These are phyloP conservation scores for Epichloe sp. DNA, from an alignment of 2,329 filamentous ascomycete genomes.

Conservation along the genomic window DNA sequence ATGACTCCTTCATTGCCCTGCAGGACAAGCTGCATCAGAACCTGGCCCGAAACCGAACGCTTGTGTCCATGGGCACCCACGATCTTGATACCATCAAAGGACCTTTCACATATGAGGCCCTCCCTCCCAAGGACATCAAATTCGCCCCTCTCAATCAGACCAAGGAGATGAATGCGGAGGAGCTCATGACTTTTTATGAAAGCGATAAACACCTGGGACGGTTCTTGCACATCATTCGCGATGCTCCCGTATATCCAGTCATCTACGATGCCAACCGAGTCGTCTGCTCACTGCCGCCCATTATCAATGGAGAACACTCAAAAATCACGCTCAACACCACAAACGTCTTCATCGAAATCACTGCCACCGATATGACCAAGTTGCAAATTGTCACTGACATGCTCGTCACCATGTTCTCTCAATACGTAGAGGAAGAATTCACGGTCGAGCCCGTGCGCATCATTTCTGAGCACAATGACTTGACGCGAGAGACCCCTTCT, in stretches of 20 bases:
- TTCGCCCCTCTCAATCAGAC: slow-evolving; percentile 92
- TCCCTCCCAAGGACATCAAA: slow-evolving; percentile 76
- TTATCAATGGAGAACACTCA: slow-evolving; percentile 94
- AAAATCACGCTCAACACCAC: slow-evolving; percentile 87
- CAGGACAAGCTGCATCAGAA: slow-evolving; percentile 99
- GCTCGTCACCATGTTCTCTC: slow-evolving; percentile 93
- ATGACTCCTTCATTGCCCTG: slow-evolving; percentile 93
- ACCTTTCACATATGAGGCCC: slow-evolving; percentile 92
- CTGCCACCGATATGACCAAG: slow-evolving; percentile 90
- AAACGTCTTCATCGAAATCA: slow-evolving; percentile 95
- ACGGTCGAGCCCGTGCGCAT: slow-evolving; percentile 90
- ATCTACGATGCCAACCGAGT: slow-evolving; percentile 80
- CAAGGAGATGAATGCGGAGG: slow-evolving; percentile 71
- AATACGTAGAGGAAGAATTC: slow-evolving; percentile 78
- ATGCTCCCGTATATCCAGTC: slow-evolving; percentile 87
- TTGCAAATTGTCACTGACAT: slow-evolving; percentile 92
- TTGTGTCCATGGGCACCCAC: slow-evolving; percentile 96
- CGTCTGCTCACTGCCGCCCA: slow-evolving; percentile 89
- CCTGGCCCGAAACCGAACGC: slow-evolving; percentile 77
- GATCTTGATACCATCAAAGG: slow-evolving; percentile 88
- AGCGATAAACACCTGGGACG: slow-evolving; percentile 83
- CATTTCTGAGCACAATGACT: slow-evolving; percentile 77
- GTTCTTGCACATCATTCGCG: slow-evolving; percentile 87
- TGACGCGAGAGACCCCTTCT: slow-evolving; percentile 64
- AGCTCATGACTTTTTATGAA: slow-evolving; percentile 92